Percentiles rank a stretch among this genome's conserved stretches.
phyloP scores from a whole-genome alignment of 2,329 filamentous ascomycete species.

The Ascochyta lentis region DNA sequence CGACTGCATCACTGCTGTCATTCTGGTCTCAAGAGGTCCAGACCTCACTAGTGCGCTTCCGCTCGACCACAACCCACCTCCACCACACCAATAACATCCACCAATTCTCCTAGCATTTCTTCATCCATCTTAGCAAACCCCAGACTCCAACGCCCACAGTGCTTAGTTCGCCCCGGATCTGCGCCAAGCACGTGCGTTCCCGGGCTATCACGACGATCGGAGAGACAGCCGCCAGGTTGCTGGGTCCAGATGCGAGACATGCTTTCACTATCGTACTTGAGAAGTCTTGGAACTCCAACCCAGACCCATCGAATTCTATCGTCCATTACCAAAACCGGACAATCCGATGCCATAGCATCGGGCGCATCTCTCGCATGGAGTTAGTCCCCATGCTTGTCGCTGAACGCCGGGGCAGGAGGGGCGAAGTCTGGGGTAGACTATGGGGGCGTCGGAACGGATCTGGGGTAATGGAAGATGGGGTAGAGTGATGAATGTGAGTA shows the following conservation, averaged over 20 bases:
- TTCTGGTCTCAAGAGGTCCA: conserved; percentile 9
- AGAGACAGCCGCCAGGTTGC: conserved; percentile 8
- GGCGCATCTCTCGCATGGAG: conserved; percentile 1
- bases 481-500: conserved; percentile 4
- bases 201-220: conserved; percentile 14
- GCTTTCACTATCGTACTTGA: conserved; percentile 5
- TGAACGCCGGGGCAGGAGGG: conserved; percentile 1
- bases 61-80: background rate
- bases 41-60: conserved; percentile 10
- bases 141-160: background rate
- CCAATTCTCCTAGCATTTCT: background rate
- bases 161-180: conserved; percentile 8
- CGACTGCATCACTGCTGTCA: conserved; percentile 1
- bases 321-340: conserved; percentile 4
- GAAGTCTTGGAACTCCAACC: conserved; percentile 8
- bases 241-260: conserved; percentile 9
- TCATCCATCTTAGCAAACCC: background rate
- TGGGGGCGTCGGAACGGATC: conserved; percentile 13
- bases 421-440: conserved; percentile 15
- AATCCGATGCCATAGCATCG: conserved; percentile 18
- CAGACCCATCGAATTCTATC: conserved; percentile 7
- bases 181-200: conserved; percentile 13
- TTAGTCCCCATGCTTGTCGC: conserved; percentile 5
- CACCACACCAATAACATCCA: conserved; percentile 2
- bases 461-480: conserved; percentile 10